Evolutionary conservation across 2,329 filamentous ascomycete genomes (phyloP).

Genomic region (Pleurostoma richardsiae): DNA sequence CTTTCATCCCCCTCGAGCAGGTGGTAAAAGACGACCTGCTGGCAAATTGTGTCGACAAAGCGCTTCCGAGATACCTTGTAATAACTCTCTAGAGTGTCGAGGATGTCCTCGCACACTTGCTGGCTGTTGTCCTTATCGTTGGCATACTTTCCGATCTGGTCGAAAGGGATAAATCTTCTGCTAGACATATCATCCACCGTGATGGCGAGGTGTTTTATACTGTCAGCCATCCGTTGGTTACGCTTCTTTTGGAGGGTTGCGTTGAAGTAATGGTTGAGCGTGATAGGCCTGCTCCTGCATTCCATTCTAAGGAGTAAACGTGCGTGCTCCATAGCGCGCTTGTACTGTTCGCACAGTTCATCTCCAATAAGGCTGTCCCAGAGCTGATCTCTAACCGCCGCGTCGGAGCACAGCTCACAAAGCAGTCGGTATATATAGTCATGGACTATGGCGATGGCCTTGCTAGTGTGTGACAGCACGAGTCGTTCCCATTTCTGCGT

Average conservation of each 20-base stretch:
- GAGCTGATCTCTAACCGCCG: slow-evolving; percentile 33
- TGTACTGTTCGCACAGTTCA: slow-evolving; percentile 38
- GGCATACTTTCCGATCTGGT: not conserved
- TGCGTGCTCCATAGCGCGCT: slow-evolving; percentile 39
- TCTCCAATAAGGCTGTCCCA: slow-evolving; percentile 37
- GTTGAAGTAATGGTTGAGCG: slow-evolving; percentile 49
- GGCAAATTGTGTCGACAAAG: slow-evolving; percentile 58
- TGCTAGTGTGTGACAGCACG: slow-evolving; percentile 41
- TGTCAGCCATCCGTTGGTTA: slow-evolving; percentile 11
- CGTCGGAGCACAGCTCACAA: slow-evolving; percentile 34
- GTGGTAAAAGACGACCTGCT: slow-evolving; percentile 50
- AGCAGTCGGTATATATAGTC: slow-evolving; percentile 43
- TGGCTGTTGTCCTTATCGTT: slow-evolving; percentile 11
- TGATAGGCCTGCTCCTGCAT: slow-evolving; percentile 35
- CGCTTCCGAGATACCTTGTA: slow-evolving; percentile 57
- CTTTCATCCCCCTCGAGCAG: slow-evolving; percentile 44
- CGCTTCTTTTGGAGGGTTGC: slow-evolving; percentile 23
- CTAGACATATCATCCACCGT: not conserved
- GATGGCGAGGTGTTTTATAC: slow-evolving; percentile 4
- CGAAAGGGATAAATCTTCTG: not conserved
- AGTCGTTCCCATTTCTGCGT: slow-evolving; percentile 47
- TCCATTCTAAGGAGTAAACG: slow-evolving; percentile 49
- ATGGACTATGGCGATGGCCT: slow-evolving; percentile 46
- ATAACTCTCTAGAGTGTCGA: slow-evolving; percentile 55
- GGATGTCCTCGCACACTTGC: slow-evolving; percentile 39